Conservation (phyloP, 225 moss, liverwort and hornwort species). For the Thuidium tamariscinum region DNA sequence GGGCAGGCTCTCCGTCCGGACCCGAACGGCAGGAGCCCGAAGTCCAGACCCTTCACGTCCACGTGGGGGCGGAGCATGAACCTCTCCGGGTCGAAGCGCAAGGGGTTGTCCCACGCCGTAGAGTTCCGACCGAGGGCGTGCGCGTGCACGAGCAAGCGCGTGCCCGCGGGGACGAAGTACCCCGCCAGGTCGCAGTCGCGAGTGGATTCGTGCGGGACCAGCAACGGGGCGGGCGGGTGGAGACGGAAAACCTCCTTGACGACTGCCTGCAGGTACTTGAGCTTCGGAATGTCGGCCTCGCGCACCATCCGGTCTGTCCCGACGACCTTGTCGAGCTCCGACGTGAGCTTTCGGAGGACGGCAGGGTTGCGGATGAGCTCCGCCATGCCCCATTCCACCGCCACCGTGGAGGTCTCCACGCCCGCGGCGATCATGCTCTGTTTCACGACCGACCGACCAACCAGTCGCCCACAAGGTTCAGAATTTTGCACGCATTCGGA, state of each 20-base stretch:
- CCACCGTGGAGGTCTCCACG: slow-evolving; percentile 9
- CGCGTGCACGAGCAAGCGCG: slow-evolving; percentile 18
- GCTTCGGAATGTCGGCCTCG: slow-evolving; percentile 7
- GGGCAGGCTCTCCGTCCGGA: slow-evolving; percentile 27
- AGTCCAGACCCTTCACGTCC: slow-evolving; percentile 1
- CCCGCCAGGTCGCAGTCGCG: background rate
- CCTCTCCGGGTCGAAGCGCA: slow-evolving; percentile 20
- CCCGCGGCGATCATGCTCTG: slow-evolving; percentile 23
- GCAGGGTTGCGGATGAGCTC: slow-evolving; percentile 9
- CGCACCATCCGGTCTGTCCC: slow-evolving; percentile 1
- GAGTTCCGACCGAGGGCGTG: slow-evolving; percentile 12
- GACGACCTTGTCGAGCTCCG: slow-evolving; percentile 12
- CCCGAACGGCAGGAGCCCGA: slow-evolving; percentile 21
- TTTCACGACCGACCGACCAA: background rate
- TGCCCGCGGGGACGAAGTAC: slow-evolving; percentile 21
- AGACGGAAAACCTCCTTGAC: slow-evolving; percentile 36
- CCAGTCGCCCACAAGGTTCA: background rate
- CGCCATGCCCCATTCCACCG: slow-evolving; percentile 22
- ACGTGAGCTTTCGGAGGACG: background rate
- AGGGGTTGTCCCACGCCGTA: slow-evolving; percentile 1
- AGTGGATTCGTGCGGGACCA: slow-evolving; percentile 12
- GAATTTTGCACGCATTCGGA: background rate
- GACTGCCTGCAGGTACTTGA: slow-evolving; percentile 24
- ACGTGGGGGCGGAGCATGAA: background rate
- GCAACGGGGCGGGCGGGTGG: slow-evolving; percentile 19